phyloP scores from a whole-genome alignment of 2,329 filamentous ascomycete genomes.

The Colletotrichum musae region DNA sequence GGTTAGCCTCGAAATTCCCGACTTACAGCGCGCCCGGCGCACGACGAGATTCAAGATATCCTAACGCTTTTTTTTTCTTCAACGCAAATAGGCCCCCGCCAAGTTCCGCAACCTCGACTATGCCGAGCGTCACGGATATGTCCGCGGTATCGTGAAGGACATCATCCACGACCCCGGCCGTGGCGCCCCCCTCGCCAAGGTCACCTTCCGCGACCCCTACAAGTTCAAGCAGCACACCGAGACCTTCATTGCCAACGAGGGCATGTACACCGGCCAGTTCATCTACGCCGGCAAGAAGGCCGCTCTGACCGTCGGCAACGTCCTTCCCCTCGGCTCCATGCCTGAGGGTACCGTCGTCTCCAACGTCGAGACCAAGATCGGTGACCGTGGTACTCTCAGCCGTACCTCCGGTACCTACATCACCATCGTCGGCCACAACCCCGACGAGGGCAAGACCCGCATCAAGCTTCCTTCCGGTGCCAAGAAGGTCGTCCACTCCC shows the following conservation, averaged over 20 bases:
- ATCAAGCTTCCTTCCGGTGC: conserved; percentile 99
- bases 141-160: conserved; percentile 97
- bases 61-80: conserved; percentile 16
- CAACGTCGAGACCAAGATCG: conserved; percentile 99
- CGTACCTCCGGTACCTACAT: conserved; percentile 99
- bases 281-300: conserved; percentile 99
- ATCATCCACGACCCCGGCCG: conserved; percentile 99
- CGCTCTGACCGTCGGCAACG: conserved; percentile 95
- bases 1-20: conserved; percentile 75
- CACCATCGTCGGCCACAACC: conserved; percentile 97
- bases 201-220: conserved; percentile 98
- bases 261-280: conserved; percentile 99
- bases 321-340: conserved; percentile 93
- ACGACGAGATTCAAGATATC: conserved; percentile 32
- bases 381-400: conserved; percentile 95
- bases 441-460: conserved; percentile 99
- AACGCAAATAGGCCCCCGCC: conserved; percentile 59
- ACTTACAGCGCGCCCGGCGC: conserved; percentile 18
- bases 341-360: conserved; percentile 99
- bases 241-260: conserved; percentile 99
- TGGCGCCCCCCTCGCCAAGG: conserved; percentile 97
- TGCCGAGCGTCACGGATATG: conserved; percentile 96
- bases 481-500: conserved; percentile 98
- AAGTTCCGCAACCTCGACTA: conserved; percentile 98
- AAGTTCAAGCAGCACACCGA: conserved; percentile 97